A percentile compares a stretch with the other conserved stretches of the same genome.
Evolutionary conservation across 2,329 filamentous ascomycete genomes (phyloP).

Genomic region (Pleochaeta shiraiana): DNA sequence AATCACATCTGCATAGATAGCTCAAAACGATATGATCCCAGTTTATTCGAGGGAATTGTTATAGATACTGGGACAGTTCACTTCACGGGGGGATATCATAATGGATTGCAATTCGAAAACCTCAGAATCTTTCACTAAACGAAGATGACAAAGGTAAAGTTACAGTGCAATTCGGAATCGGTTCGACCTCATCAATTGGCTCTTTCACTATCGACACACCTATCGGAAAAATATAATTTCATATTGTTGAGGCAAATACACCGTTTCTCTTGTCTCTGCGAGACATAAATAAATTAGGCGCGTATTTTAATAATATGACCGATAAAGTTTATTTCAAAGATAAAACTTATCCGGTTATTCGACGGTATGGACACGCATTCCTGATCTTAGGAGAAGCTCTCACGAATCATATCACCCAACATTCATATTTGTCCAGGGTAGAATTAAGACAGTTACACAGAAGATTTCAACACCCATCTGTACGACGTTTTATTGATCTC

Average conservation of each 20-base stretch:
- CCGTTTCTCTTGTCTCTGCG: not conserved
- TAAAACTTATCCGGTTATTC: slow-evolving; percentile 3
- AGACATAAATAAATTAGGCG: not conserved
- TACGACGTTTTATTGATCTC: not conserved
- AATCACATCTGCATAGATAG: too few species aligned
- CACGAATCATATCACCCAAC: not conserved
- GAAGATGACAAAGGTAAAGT: not conserved
- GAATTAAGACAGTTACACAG: not conserved
- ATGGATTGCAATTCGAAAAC: too few species aligned
- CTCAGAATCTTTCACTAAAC: not conserved
- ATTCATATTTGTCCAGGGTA: too few species aligned
- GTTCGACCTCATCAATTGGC: not conserved
- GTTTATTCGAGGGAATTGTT: too few species aligned
- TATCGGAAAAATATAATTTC: not conserved
- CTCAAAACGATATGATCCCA: too few species aligned
- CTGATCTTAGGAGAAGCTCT: not conserved
- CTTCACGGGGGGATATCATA: too few species aligned
- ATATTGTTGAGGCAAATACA: not conserved
- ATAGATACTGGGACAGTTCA: too few species aligned
- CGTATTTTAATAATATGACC: not conserved
- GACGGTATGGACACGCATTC: not conserved
- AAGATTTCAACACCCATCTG: not conserved
- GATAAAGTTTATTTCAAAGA: slow-evolving; percentile 3
- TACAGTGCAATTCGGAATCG: not conserved
- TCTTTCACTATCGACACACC: not conserved